Base-by-base conservation (phyloP, 257 asterid genomes). In the Fraxinus excelsior region DNA sequence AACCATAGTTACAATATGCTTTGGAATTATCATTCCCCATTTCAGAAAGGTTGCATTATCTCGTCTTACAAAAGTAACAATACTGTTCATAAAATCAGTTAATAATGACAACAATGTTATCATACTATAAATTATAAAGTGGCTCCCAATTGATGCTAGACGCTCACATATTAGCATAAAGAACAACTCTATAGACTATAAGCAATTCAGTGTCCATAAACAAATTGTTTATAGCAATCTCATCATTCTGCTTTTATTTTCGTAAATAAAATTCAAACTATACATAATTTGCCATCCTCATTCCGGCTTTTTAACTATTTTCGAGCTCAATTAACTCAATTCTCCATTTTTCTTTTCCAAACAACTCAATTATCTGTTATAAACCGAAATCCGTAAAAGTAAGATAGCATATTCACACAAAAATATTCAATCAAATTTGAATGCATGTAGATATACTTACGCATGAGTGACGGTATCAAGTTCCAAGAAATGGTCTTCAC, bases 401-500 rank as follows among this genome's bases (percentile, higher is more conserved):
- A 62, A 62, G 67, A 23, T 8, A 25, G 1, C 70, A 70, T 44
- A 64, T 2, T 25, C 34, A 42, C 13, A 26, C 49, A 42, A 23
- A 56, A 29, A 46, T 29, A 78, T 18, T 10, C 0, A 31, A 19
- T 13, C 34, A 77, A 3, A 46, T 71, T 73, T 32, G 76, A 53
- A 73, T 23, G 76, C 42, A 70, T 28, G 44, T 26, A 76, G 73
- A 46, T 26, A 66, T 31, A 51, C 97, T 81, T 91, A 93, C 98
- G 97, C 94, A 79, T 95, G 97, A 76, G 87, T 78, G 80, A 93
- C 82, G 70, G 99, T 93, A 84, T 95, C 99, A 67, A 93, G 97
- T 79, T 95, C 98, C 82, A 91, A 74, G 80, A 95, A 95, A 83
- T 95, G 99, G 44, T 95, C 99, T 65, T 95, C 96, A 78, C 99